Evolutionary conservation across 306 rosid genomes (phyloP).

Genomic region (Fragaria nilgerrensis): DNA sequence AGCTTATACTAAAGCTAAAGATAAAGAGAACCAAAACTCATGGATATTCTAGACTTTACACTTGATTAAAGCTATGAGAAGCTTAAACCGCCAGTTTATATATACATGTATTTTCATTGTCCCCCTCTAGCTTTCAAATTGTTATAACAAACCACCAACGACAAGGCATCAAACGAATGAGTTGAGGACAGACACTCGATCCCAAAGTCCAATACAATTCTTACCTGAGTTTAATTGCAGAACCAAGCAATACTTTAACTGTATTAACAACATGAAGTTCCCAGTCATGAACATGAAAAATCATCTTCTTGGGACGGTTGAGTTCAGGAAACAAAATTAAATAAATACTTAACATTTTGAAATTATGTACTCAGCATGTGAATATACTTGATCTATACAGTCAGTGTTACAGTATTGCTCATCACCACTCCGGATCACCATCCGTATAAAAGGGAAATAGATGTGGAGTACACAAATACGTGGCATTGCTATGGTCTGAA

Average conservation of each 20-base stretch:
- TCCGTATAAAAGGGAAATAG: conserved; percentile 5
- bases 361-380: not conserved
- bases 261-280: not conserved
- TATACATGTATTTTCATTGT: too few species aligned
- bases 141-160: not conserved
- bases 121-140: not conserved
- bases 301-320: not conserved
- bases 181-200: not conserved
- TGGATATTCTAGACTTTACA: too few species aligned
- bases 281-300: not conserved
- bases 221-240: not conserved
- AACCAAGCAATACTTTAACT: not conserved
- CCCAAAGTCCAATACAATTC: not conserved
- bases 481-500: not conserved
- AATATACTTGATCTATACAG: not conserved
- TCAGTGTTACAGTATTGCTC: not conserved
- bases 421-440: conserved; percentile 21
- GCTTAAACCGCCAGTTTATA: too few species aligned
- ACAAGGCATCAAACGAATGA: not conserved
- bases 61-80: too few species aligned
- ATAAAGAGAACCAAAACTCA: too few species aligned
- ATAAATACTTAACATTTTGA: not conserved
- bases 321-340: not conserved
- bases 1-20: too few species aligned
- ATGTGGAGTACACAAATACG: not conserved